Base-by-base conservation (phyloP, 371 early-diverging fungal genomes). In the Dichotomocladium elegans region DNA sequence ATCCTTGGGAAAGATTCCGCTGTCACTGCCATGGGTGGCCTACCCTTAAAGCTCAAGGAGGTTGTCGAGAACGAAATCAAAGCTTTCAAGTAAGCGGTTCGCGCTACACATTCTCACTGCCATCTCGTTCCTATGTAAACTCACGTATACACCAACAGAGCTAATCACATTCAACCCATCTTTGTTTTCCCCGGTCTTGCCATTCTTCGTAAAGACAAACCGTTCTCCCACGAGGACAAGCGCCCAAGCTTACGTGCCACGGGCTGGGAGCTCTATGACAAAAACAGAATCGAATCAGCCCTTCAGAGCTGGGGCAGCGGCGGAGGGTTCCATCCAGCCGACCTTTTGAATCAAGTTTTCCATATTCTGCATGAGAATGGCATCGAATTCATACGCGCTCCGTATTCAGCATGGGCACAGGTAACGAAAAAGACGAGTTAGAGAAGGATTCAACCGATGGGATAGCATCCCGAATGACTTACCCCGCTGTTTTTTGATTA, bases 401-500 rank as follows among this genome's bases (percentile, higher is more conserved):
- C 93, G 28, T 93, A 92, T 60, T 83, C 87, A 22, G 72, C 87
- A 11, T 88, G 87, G 82, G 91, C 83, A 34, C 93, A 93, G 79
- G 85, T 83, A 74, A 61, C 17, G 2, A 24, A 9, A 15, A 3
- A 34, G 10, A 24, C 14, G 46, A 25, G 31, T 27, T 11, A 44
- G 10, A 47, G n/a, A 35, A 3, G n/a, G 17, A 35, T 15, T 10
- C 1, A 41, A 21, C 3, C 19, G 19, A 10, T 15, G 37, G 12
- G 9, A n/a, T 31, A 27, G 26, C 1, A 42, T 15, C 15, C 46
- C 22, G 15, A 41, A 25, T 22, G 19, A 21, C n/a, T n/a, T n/a
- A n/a, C n/a, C n/a, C n/a, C n/a, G n/a, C n/a, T n/a, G n/a, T n/a
- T n/a, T n/a, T n/a, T n/a, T n/a, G n/a, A n/a, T n/a, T n/a, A n/a